Percentiles rank a stretch among this genome's conserved stretches.
These are phyloP conservation scores for Phascolomyces articulosus DNA, from an alignment of 371 early-diverging fungal genomes.

Conservation along the genomic window DNA sequence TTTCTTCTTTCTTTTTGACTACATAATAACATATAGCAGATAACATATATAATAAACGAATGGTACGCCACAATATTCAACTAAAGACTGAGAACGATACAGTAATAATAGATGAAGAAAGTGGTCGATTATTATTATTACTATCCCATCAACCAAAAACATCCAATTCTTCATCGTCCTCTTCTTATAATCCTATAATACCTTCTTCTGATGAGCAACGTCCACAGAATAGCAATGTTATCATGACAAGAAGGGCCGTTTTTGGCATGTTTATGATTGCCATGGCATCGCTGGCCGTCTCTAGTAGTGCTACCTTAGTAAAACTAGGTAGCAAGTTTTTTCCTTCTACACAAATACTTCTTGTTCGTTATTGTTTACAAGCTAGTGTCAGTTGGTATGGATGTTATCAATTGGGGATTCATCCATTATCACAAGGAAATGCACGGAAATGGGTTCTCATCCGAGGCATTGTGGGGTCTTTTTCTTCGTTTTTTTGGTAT, in stretches of 20 bases:
- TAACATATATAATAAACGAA: no score
- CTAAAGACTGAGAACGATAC: no score
- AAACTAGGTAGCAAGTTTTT: background rate
- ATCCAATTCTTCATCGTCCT: no score
- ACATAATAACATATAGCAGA: no score
- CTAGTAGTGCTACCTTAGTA: background rate
- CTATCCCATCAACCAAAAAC: no score
- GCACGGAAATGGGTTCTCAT: slow-evolving; percentile 58
- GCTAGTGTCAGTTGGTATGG: slow-evolving; percentile 11
- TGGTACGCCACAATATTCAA: no score
- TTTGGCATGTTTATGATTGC: background rate
- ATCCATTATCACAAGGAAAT: slow-evolving; percentile 58
- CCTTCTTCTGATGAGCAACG: no score
- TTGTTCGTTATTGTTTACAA: background rate
- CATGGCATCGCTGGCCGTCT: background rate
- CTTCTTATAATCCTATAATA: no score
- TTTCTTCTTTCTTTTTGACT: no score
- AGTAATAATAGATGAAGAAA: no score
- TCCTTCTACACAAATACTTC: background rate
- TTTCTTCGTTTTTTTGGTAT: slow-evolving; percentile 71
- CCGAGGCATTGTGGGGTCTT: slow-evolving; percentile 66
- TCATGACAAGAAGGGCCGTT: background rate
- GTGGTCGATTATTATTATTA: no score
- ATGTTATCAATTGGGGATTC: slow-evolving; percentile 47
- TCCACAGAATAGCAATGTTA: background rate